These are phyloP conservation scores for Diaporthe humulicola DNA, from an alignment of 2,329 filamentous ascomycete species.

Conservation along the genomic window DNA sequence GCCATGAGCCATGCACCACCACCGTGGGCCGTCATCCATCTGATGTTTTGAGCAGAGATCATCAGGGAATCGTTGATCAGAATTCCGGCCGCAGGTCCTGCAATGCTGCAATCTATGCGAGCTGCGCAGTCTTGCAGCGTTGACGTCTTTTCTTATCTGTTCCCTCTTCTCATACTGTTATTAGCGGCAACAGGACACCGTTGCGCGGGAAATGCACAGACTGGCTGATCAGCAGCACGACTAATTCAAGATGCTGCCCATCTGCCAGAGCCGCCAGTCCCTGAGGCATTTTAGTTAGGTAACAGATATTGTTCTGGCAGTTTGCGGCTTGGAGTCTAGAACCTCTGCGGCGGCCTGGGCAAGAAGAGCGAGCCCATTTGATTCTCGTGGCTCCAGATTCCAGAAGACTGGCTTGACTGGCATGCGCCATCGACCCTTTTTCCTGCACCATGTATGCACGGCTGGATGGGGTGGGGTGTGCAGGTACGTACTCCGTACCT, in stretches of 20 bases:
- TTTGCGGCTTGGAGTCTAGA: slow-evolving; percentile 20
- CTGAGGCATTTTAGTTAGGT: slow-evolving; percentile 12
- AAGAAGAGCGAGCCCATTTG: not conserved
- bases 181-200: not conserved
- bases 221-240: not conserved
- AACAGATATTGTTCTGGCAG: slow-evolving; percentile 4
- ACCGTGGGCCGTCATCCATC: not conserved
- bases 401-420: not conserved
- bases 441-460: not conserved
- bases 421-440: not conserved
- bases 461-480: not conserved
- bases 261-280: not conserved
- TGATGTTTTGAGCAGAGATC: slow-evolving; percentile 10
- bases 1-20: not conserved
- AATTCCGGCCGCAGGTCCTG: not conserved
- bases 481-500: not conserved
- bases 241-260: not conserved
- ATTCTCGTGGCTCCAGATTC: not conserved
- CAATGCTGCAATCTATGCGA: not conserved
- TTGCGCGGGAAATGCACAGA: slow-evolving; percentile 7
- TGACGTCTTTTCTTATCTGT: not conserved
- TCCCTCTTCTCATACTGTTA: too few relatives aligned
- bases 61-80: slow-evolving; percentile 13
- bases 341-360: slow-evolving; percentile 2
- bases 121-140: not conserved